phyloP scores from a whole-genome alignment of 2,329 filamentous ascomycete genomes.

The Apiospora malaysiana region DNA sequence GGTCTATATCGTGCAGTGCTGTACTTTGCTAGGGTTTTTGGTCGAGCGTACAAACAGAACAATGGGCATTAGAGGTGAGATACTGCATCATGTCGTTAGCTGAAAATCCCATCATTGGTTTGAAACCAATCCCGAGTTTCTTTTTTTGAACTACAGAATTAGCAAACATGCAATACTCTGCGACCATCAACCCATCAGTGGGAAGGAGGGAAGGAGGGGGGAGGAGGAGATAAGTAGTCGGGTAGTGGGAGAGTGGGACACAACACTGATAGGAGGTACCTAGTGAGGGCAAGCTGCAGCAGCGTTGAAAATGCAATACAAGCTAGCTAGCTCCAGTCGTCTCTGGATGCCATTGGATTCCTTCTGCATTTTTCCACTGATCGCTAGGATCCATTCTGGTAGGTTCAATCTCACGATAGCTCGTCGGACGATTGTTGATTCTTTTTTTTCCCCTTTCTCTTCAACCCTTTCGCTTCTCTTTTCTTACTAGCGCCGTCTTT shows the following conservation, averaged over 20 bases:
- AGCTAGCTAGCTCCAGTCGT: constrained; percentile 8
- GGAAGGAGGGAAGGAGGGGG: not conserved
- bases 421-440: constrained; percentile 1
- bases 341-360: not conserved
- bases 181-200: not conserved
- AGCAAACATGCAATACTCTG: not conserved
- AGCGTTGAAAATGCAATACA: not conserved
- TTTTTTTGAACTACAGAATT: not conserved
- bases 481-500: not conserved
- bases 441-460: not conserved
- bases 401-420: constrained; percentile 9
- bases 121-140: too few species aligned
- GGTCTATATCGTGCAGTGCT: not conserved
- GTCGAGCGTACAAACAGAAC: not conserved
- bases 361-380: not conserved
- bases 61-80: not conserved
- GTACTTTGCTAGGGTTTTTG: not conserved
- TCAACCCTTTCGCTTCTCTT: not conserved
- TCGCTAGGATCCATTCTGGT: not conserved
- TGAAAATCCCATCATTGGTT: not conserved
- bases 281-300: too few species aligned
- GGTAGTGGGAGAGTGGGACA: not conserved
- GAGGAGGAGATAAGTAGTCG: not conserved
- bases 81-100: not conserved
- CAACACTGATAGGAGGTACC: not conserved